Percentiles rank a stretch among this genome's conserved stretches.
Conservation (phyloP, 2,329 filamentous ascomycete species). For the Xylaria sp. region DNA sequence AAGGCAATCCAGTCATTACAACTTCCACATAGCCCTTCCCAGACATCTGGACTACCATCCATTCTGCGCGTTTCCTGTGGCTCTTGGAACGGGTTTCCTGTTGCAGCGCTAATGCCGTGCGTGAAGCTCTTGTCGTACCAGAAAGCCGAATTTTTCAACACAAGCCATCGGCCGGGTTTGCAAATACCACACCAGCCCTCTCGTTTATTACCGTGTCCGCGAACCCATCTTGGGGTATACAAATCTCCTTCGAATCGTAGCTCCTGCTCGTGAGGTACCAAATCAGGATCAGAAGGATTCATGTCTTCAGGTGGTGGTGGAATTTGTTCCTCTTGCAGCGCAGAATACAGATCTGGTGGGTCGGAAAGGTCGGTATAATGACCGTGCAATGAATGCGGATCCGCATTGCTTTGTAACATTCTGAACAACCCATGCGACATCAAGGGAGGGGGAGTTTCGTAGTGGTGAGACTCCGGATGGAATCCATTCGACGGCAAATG, state of each 20-base stretch:
- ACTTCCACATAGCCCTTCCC: conserved; percentile 81
- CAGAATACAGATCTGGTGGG: conserved; percentile 80
- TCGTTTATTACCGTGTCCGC: conserved; percentile 86
- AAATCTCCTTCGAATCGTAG: conserved; percentile 82
- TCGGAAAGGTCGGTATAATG: conserved; percentile 80
- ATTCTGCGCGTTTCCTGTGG: conserved; percentile 80
- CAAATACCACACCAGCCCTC: conserved; percentile 92
- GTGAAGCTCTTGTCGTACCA: conserved; percentile 95
- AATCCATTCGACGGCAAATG: conserved; percentile 63
- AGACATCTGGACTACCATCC: conserved; percentile 83
- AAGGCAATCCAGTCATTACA: conserved; percentile 85
- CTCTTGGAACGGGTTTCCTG: conserved; percentile 80
- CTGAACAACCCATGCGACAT: conserved; percentile 79
- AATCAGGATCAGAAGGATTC: conserved; percentile 79
- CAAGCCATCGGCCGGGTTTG: conserved; percentile 86
- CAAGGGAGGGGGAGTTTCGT: conserved; percentile 69
- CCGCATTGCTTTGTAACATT: conserved; percentile 79
- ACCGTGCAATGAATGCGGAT: conserved; percentile 72
- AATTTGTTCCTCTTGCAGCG: conserved; percentile 77
- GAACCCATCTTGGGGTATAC: conserved; percentile 86
- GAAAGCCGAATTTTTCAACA: conserved; percentile 89
- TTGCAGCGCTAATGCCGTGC: conserved; percentile 85
- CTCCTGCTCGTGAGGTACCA: conserved; percentile 82
- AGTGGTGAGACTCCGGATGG: conserved; percentile 63
- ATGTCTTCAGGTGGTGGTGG: conserved; percentile 83